Base-by-base conservation (phyloP, 352 stramenopile genomes). In the Blastocystis sp. region DNA sequence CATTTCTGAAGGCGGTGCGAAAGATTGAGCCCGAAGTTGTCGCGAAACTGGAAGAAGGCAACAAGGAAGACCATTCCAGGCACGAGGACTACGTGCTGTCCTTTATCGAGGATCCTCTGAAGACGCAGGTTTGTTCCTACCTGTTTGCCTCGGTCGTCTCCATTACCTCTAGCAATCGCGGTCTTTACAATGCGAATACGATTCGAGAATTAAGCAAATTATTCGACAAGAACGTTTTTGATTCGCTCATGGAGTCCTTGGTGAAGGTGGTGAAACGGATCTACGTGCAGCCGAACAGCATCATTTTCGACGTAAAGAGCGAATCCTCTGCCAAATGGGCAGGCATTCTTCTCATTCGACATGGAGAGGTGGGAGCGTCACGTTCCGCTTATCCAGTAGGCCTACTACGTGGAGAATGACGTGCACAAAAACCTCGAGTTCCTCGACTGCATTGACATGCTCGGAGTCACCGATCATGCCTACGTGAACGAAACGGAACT, bases 331-430 rank as follows among this genome's bases (percentile, higher is more conserved):
- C 59, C 21, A 63, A 85, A 9, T 85, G 51, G 24, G 19, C 26
- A 24, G 74, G 50, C 50, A 21, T 85, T 26, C 65, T 85, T 3
- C 45, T 85, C 60, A 51, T 85, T 69, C 74, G 74, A n/a, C 74
- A 85, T 41, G 74, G 74, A 67, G 74, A 85, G 41, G 74, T 69
- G 29, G 9, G 3, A 16, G 12, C 24, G 24, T 4, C 24, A 16
- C 16, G 26, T 9, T 33, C 4, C 3, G 1, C 12, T 85, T 21
- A 67, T 45, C 16, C 24, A 26, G n/a, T 39, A 85, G 74, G 74
- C 50, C 2, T 85, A 85, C 29, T 85, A 85, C 45, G 74, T 85
- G 24, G 74, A 67, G n/a, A 85, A 85, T 29, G 74, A 62, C 29
- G 41, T 41, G 24, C 51, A 69, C 37, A 3, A 85, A 10, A 85